These are phyloP conservation scores for Ophidiomyces ophidiicola DNA, from an alignment of 2,329 filamentous ascomycete species.

Conservation along the genomic window DNA sequence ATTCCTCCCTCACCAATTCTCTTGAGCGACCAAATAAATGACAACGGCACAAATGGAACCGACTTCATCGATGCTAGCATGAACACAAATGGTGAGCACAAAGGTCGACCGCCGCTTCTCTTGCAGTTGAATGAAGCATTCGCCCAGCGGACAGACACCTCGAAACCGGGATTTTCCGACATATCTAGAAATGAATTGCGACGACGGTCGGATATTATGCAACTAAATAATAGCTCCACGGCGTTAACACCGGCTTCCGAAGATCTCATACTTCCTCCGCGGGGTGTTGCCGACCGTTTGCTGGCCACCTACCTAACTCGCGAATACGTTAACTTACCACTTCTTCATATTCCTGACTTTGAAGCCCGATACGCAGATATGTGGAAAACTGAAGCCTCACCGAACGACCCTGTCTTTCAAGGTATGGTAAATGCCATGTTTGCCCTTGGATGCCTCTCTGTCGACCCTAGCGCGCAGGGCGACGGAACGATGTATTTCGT, in stretches of 20 bases:
- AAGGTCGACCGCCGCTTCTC: not conserved
- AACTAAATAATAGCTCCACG: conserved; percentile 7
- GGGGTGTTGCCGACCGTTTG: conserved; percentile 15
- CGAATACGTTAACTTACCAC: conserved; percentile 21
- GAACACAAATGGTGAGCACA: too few species aligned
- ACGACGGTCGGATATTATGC: conserved; percentile 6
- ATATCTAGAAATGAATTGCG: conserved; percentile 9
- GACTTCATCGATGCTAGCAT: too few species aligned
- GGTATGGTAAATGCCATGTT: conserved; percentile 18
- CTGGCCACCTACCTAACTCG: conserved; percentile 17
- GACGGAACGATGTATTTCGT: conserved; percentile 16
- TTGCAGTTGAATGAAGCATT: conserved; percentile 14
- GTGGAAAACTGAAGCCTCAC: conserved; percentile 5
- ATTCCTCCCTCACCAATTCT: too few species aligned
- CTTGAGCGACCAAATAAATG: too few species aligned
- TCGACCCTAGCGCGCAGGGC: conserved; percentile 6
- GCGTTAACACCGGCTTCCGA: not conserved
- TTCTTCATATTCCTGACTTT: conserved; percentile 18
- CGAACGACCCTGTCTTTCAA: conserved; percentile 13
- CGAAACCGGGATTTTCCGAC: conserved; percentile 12
- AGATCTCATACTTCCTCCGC: conserved; percentile 13
- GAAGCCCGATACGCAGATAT: conserved; percentile 14
- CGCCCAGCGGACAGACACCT: conserved; percentile 13
- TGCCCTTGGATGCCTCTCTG: conserved; percentile 15
- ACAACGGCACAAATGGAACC: too few species aligned